Percentiles rank a stretch among this genome's conserved stretches.
phyloP scores from a whole-genome alignment of 306 rosid species.

The Acacia confusa region DNA sequence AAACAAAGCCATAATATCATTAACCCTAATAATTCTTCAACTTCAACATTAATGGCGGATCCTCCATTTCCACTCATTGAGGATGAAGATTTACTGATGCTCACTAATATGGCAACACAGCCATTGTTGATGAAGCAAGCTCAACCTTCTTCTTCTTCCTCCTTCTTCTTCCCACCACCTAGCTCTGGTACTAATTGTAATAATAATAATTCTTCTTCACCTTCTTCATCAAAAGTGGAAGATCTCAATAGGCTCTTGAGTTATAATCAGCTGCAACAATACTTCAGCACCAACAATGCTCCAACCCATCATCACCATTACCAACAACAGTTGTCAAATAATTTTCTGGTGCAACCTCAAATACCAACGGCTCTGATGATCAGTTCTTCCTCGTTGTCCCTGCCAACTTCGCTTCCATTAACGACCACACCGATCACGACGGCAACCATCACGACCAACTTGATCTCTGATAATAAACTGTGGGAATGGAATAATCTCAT shows the following conservation, averaged over 20 bases:
- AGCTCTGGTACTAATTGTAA: background rate
- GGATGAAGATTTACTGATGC: conserved; percentile 39
- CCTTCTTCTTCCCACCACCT: conserved; percentile 27
- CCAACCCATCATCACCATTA: conserved; percentile 20
- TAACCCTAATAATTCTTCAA: background rate
- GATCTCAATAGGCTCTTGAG: conserved; percentile 73
- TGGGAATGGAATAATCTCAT: conserved; percentile 97
- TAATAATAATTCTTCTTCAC: conserved; percentile 3
- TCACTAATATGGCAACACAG: background rate
- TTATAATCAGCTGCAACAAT: conserved; percentile 50
- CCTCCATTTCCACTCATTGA: conserved; percentile 27
- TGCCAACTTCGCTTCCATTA: conserved; percentile 51
- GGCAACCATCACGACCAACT: conserved; percentile 17
- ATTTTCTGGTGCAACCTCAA: conserved; percentile 45
- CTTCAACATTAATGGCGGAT: background rate
- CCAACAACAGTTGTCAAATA: conserved; percentile 34
- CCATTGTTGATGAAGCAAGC: conserved; percentile 36
- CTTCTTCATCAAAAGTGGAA: conserved; percentile 51
- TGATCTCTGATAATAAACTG: conserved; percentile 65
- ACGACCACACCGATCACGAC: background rate
- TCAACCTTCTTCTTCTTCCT: background rate
- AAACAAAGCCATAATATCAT: conserved; percentile 31
- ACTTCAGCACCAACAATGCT: conserved; percentile 27
- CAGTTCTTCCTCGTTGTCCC: background rate
- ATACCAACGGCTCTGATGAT: conserved; percentile 37